Base-by-base conservation (phyloP, 805 yeast genomes). In the Lipomyces starkeyi region DNA sequence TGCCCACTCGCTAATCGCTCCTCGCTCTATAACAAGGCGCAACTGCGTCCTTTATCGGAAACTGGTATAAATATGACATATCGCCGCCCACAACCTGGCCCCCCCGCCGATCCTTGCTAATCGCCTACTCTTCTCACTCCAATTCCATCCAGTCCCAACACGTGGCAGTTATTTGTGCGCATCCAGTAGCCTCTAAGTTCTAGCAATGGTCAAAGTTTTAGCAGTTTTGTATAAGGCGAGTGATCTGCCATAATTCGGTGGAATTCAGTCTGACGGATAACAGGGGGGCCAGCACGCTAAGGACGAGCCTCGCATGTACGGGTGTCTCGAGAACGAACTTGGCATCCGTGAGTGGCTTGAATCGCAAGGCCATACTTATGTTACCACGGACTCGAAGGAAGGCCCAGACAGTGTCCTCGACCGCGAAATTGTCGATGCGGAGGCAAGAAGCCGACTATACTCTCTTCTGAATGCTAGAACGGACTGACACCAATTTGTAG, bases 271-370 rank as follows among this genome's bases (percentile, higher is more conserved):
- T 43, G n/a, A 43, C 49, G n/a, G 20, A 6, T 7, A 17, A 25
- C 29, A 66, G 66, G 75, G 71, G 55, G 75, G 74, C 43, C 58
- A 60, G 34, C 89, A 87, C 74, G 91, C 91, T 66, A 70, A 76
- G 55, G 86, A 88, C 72, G 89, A 87, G 74, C 81, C 87, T 63
- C 82, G 83, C 71, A 83, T 90, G 66, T 82, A 88, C 67, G 96
- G 95, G 32, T 83, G 89, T 71, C 83, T 87, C 70, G 93, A 90
- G 78, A 89, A 89, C 77, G 93, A 90, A 72, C 83, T 91, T 60
- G 95, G 95, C 9, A 82, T 90, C 71, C 83, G 88, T 63, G 76
- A 83, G 65, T 89, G 87, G 82, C 83, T 90, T 58, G 90, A 88
- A 75, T 76, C 80, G 22, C 80, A 87, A 69, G 95, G 94, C 54